Evolutionary conservation across 208 protist genomes (phyloP).

Genomic region (Angomonas deanei): DNA sequence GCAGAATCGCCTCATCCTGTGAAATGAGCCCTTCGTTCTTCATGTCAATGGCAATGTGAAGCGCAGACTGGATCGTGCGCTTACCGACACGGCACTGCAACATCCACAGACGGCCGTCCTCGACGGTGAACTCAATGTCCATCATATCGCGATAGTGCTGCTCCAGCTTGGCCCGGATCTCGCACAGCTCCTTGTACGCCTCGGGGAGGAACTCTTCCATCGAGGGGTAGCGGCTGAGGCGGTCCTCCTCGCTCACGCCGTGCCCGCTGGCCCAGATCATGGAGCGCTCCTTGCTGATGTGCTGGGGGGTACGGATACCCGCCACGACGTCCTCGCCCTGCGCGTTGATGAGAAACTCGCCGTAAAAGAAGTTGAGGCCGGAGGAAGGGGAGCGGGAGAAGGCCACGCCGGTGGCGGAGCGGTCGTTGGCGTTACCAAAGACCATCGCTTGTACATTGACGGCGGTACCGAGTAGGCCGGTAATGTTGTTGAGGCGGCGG

Average conservation of each 20-base stretch:
- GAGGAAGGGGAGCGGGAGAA: conserved; percentile 93
- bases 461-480: conserved; percentile 87
- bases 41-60: conserved; percentile 91
- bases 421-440: conserved; percentile 92
- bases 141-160: conserved; percentile 94
- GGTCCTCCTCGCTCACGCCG: conserved; percentile 60
- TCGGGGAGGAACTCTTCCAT: conserved; percentile 88
- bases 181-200: conserved; percentile 80
- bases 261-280: conserved; percentile 71
- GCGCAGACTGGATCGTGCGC: conserved; percentile 86
- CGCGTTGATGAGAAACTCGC: conserved; percentile 94
- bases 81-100: conserved; percentile 94
- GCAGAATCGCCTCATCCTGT: conserved; percentile 80
- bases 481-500: conserved; percentile 89
- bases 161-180: conserved; percentile 80
- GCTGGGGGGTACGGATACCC: conserved; percentile 92
- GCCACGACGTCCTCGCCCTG: conserved; percentile 96
- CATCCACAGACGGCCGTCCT: conserved; percentile 92
- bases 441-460: conserved; percentile 95
- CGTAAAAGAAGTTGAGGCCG: conserved; percentile 91
- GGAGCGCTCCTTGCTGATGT: conserved; percentile 58
- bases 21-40: conserved; percentile 86
- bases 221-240: conserved; percentile 47
- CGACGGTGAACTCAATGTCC: conserved; percentile 96
- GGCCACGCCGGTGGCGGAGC: conserved; percentile 91